A percentile compares a stretch with the other conserved stretches of the same genome.
Conservation (phyloP, 2,329 filamentous ascomycete species). For the Ophiocordyceps sinensis region DNA sequence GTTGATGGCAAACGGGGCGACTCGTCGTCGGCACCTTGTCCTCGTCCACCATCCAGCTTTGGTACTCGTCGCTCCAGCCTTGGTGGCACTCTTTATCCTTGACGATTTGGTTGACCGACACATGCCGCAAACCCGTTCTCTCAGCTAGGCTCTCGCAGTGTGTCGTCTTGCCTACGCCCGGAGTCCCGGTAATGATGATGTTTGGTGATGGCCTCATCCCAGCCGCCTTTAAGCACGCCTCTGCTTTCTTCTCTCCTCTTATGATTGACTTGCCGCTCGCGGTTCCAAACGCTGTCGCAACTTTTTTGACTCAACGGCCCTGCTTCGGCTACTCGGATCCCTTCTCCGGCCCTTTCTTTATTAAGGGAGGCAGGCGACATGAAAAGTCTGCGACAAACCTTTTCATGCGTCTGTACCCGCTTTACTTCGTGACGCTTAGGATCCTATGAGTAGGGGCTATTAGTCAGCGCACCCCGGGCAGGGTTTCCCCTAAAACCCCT, state of each 20-base stretch:
- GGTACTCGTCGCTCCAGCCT: slow-evolving; percentile 70
- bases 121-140: slow-evolving; percentile 62
- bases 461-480: too few relatives aligned
- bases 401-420: too few relatives aligned
- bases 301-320: neutral
- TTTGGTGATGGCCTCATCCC: slow-evolving; percentile 56
- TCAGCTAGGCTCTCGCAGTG: slow-evolving; percentile 73
- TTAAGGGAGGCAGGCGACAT: too few relatives aligned
- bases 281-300: slow-evolving; percentile 10
- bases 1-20: neutral
- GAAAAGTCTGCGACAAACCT: too few relatives aligned
- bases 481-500: too few relatives aligned
- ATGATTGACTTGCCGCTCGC: too few relatives aligned
- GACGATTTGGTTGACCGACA: slow-evolving; percentile 82
- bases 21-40: slow-evolving; percentile 54
- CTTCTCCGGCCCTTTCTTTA: too few relatives aligned
- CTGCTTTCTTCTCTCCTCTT: too few relatives aligned
- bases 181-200: slow-evolving; percentile 89
- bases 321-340: too few relatives aligned
- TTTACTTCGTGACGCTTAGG: too few relatives aligned
- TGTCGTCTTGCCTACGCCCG: slow-evolving; percentile 89
- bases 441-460: too few relatives aligned
- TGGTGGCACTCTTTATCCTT: slow-evolving; percentile 82
- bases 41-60: slow-evolving; percentile 90
- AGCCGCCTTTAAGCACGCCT: too few relatives aligned